Evolutionary conservation across 2,329 filamentous ascomycete species (phyloP).

Genomic region (Bisporella sp.): DNA sequence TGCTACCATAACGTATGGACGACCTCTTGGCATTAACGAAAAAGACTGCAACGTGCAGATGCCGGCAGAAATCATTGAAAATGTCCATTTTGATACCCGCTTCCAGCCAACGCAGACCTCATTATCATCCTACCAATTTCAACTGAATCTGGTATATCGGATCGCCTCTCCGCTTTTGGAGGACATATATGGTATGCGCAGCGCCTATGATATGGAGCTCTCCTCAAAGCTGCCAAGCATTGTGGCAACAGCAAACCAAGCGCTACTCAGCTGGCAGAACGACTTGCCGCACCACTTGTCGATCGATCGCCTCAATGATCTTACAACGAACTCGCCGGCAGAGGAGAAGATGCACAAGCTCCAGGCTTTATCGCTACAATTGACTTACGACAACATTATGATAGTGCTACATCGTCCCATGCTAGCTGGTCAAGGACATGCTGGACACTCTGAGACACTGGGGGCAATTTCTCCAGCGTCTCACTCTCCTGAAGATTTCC

Average conservation of each 20-base stretch:
- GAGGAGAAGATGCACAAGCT: slow-evolving; percentile 21
- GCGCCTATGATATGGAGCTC: slow-evolving; percentile 5
- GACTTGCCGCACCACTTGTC: slow-evolving; percentile 20
- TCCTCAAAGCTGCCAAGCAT: slow-evolving; percentile 12
- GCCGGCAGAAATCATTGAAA: slow-evolving; percentile 16
- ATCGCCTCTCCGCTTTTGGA: slow-evolving; percentile 27
- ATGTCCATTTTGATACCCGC: slow-evolving; percentile 1
- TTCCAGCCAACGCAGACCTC: not conserved
- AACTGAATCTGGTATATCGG: slow-evolving; percentile 25
- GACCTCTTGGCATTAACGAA: too few species aligned
- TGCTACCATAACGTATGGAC: too few species aligned
- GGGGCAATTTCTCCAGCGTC: slow-evolving; percentile 24
- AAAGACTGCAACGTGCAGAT: slow-evolving; percentile 17
- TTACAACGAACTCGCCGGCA: slow-evolving; percentile 7
- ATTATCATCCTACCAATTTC: slow-evolving; percentile 4
- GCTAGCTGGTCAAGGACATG: slow-evolving; percentile 26
- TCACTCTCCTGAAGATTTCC: slow-evolving; percentile 37
- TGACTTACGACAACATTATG: slow-evolving; percentile 36
- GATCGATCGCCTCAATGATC: slow-evolving; percentile 18
- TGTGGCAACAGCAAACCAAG: slow-evolving; percentile 15
- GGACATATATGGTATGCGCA: slow-evolving; percentile 21
- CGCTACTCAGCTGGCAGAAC: slow-evolving; percentile 20
- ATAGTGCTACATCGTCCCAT: slow-evolving; percentile 37
- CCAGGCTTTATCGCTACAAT: slow-evolving; percentile 34
- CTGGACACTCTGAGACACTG: too few species aligned